Evolutionary conservation across 2,329 filamentous ascomycete species (phyloP), one percentile per base, ranked within the genome.

Genomic region (Clonostachys rhizophaga): DNA sequence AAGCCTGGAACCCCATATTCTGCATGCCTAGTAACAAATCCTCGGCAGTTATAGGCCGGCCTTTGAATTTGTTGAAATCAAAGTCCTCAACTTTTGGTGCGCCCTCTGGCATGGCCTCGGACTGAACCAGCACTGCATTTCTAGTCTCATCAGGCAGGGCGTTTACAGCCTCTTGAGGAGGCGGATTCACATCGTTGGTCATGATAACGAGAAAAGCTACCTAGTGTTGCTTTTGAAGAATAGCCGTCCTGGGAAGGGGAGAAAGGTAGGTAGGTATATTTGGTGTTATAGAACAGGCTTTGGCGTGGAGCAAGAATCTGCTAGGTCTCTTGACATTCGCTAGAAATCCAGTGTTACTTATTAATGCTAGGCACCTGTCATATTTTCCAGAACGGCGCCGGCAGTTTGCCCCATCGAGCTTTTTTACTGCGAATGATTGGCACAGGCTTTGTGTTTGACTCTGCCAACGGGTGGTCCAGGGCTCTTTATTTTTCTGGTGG

Each of bases 21-120:
- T 79, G 79, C 85, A 97, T 94, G 50, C 86, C 85, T 47, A 83
- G 75, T 20, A 94, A 79, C 54, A 99, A 76, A 63, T 96, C 89
- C 34, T 91, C 86, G 45, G 89, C 91, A 1, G 91, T 95, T 60
- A 96, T 86, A 52, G 86, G 81, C 36, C 82, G 24, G 24, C 24
- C 78, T 49, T 83, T 84, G 67, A 91, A 81, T 45, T 86, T 77
- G 71, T 96, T 87, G 70, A 97, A 99, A 63, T 99, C 92, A 51
- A 97, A 80, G 58, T 96, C 94, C 62, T 87, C 81, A 35, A 99
- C 92, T 62, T 89, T 81, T 55, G 85, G 83, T n/a, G 89, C 81
- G 42, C 79, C 86, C 47, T 84, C 78, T 14, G 92, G 89, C 63
- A 96, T 84, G 47, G 89, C 87, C 48, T 87, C 85, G 2, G 92